These are phyloP conservation scores for Fusarium humuli DNA, from an alignment of 2,329 filamentous ascomycete genomes.

Conservation along the genomic window DNA sequence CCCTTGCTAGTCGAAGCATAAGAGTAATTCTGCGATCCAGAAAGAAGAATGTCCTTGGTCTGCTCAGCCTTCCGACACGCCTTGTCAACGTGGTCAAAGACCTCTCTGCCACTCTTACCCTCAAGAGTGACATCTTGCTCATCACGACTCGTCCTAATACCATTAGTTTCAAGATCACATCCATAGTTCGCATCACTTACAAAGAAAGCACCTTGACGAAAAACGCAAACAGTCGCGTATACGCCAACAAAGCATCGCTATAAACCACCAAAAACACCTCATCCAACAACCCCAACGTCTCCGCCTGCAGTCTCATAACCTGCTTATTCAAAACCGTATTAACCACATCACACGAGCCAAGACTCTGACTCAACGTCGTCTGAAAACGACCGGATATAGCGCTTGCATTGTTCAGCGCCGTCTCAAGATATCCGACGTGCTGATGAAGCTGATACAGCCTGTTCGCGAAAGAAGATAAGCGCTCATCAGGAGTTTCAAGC, in stretches of 20 bases:
- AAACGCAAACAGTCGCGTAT: constrained; percentile 44
- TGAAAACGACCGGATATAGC: constrained; percentile 50
- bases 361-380: constrained; percentile 42
- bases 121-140: constrained; percentile 45
- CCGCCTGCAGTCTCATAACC: constrained; percentile 48
- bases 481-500: constrained; percentile 25
- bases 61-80: constrained; percentile 34
- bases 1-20: constrained; percentile 34
- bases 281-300: constrained; percentile 43
- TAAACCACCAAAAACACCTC: constrained; percentile 44
- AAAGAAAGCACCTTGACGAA: constrained; percentile 39
- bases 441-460: constrained; percentile 46
- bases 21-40: background rate
- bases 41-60: constrained; percentile 34
- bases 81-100: constrained; percentile 37
- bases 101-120: constrained; percentile 25
- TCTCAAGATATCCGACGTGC: constrained; percentile 43
- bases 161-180: background rate
- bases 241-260: constrained; percentile 41
- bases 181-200: constrained; percentile 29
- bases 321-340: constrained; percentile 51
- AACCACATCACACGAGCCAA: constrained; percentile 48
- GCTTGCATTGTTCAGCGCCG: constrained; percentile 39
- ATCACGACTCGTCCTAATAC: constrained; percentile 27
- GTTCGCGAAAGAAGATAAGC: constrained; percentile 40